Evolutionary conservation across 352 stramenopile genomes (phyloP), one percentile per base, ranked within the genome.

Genomic region (Pythium monospermum): DNA sequence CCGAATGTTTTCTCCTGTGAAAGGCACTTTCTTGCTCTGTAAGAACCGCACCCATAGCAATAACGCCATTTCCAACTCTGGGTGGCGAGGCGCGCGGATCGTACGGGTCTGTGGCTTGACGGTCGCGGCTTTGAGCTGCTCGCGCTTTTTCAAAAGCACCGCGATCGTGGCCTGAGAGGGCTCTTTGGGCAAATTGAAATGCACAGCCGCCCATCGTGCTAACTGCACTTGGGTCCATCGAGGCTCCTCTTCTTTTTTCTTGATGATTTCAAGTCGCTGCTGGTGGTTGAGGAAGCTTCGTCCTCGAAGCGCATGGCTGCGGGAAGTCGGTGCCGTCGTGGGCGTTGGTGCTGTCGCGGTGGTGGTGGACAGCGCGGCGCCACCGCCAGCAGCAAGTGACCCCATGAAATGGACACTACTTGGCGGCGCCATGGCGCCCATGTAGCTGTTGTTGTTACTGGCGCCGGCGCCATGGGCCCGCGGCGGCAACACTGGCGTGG

Each of bases 1-100:
- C 13, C 53, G 53, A 19, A 61, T 61, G 38, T 61, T 61, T n/a
- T 61, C 53, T 25, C 53, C 53, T 21, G 53, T 61, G 39, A 61
- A 61, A 22, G 53, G 25, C 23, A 61, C 46, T 18, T 25, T 15
- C 26, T 54, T 54, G 53, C 35, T 61, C 39, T 61, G 53, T 15
- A 61, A 32, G 22, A 47, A 47, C 15, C 53, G 44, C 53, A 61
- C 53, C 53, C 53, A 61, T 2, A 61, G 53, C 37, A 61, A 26
- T 30, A 61, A 26, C 45, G 53, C 53, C 11, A 38, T 38, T 26
- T 61, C 53, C n/a, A 61, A 28, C 16, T 50, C 36, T 10, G 53
- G 53, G 26, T 61, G 53, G 15, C 53, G 45, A 4, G 53, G 53
- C 19, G 38, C 8, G 15, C 53, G 53, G 30, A 61, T 61, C 28